phyloP scores from a whole-genome alignment of 495 filamentous ascomycete genomes.

The Aspergillus incahuasiensis region DNA sequence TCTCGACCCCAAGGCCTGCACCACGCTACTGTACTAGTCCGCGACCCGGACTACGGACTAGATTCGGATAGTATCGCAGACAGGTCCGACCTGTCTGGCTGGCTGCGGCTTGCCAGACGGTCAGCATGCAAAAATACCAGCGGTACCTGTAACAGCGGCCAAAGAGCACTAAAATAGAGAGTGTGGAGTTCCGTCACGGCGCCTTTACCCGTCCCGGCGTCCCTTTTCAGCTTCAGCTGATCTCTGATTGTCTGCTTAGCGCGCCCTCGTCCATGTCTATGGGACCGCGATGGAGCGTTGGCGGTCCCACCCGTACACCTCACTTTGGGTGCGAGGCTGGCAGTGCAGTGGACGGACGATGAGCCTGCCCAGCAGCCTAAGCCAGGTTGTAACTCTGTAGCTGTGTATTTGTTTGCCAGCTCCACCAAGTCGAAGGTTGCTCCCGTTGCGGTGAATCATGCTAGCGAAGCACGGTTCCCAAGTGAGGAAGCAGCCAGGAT shows the following conservation, averaged over 20 bases:
- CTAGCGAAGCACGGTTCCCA: background rate
- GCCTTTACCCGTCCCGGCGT: conserved; percentile 29
- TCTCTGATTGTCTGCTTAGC: conserved; percentile 16
- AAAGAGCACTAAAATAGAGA: conserved; percentile 12
- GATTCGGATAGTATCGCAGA: conserved; percentile 13
- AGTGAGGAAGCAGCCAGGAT: background rate
- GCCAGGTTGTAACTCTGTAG: no score
- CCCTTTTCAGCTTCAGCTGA: conserved; percentile 14
- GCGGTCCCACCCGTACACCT: conserved; percentile 14
- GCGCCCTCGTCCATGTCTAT: conserved; percentile 38
- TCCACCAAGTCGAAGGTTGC: conserved; percentile 6
- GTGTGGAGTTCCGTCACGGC: conserved; percentile 23
- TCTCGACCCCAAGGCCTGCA: background rate
- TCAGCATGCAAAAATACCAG: background rate
- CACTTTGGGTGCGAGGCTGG: no score
- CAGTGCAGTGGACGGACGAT: no score
- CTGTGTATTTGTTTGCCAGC: background rate
- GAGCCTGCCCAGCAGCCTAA: conserved; percentile 10
- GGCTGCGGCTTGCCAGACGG: background rate
- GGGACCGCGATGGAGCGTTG: conserved; percentile 35
- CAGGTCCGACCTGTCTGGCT: conserved; percentile 10
- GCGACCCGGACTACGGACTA: conserved; percentile 12
- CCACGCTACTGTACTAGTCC: background rate
- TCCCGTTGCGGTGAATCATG: conserved; percentile 8
- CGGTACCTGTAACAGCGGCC: background rate